Percentiles rank a stretch among this genome's conserved stretches.
Conservation (phyloP, 2,329 filamentous ascomycete species). For the Furcasterigmium furcatum region DNA sequence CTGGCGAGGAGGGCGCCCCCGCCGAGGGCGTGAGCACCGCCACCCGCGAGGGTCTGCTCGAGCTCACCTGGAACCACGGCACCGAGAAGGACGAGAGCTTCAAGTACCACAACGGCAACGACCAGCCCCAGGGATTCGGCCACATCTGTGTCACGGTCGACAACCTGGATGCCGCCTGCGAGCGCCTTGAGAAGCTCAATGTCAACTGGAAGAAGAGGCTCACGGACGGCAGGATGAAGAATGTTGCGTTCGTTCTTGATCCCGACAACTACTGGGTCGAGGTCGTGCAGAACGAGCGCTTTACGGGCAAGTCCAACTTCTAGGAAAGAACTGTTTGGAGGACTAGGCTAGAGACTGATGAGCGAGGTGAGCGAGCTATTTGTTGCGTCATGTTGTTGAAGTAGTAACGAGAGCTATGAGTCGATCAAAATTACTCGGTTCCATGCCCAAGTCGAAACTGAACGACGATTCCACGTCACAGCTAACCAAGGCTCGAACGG, state of each 20-base stretch:
- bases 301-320: constrained; percentile 52
- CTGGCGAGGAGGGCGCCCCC: constrained; percentile 49
- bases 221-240: constrained; percentile 89
- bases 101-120: constrained; percentile 89
- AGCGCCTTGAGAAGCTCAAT: constrained; percentile 76
- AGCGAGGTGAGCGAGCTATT: background rate
- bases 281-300: constrained; percentile 73
- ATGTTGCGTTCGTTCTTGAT: constrained; percentile 87
- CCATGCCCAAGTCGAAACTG: no score
- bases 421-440: no score
- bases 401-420: no score
- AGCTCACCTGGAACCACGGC: constrained; percentile 82
- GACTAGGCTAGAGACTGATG: background rate
- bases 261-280: constrained; percentile 86
- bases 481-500: no score
- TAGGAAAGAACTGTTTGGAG: no score
- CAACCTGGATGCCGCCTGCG: constrained; percentile 82
- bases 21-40: constrained; percentile 54
- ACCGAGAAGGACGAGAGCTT: constrained; percentile 85
- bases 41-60: constrained; percentile 77
- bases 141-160: constrained; percentile 90
- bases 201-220: constrained; percentile 94
- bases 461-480: no score
- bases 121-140: constrained; percentile 88
- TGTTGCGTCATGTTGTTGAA: no score